Base-by-base conservation (phyloP, 805 yeast genomes). In the Alloascoidea africana region DNA sequence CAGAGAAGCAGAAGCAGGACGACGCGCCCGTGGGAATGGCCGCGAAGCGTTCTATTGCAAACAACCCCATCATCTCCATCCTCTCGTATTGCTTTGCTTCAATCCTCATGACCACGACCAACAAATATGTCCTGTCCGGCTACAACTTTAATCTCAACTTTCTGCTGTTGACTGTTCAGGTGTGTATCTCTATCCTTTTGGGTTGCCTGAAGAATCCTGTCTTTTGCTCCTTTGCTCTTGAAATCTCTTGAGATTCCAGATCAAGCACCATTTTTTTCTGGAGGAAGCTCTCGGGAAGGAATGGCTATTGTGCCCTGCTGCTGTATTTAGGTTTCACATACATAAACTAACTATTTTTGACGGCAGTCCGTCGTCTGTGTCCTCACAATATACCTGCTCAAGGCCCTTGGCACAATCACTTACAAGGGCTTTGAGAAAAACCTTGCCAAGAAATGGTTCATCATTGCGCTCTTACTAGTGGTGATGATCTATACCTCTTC, bases 401-500 rank as follows among this genome's bases (percentile, higher is more conserved):
- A 85, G 60, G 50, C 70, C 6, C 57, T 79, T 38, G 84, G 84
- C 34, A 63, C 83, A 45, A 85, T 89, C 59, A 82, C 79, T 42
- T 89, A 80, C 67, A 79, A 98, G 59, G 78, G 78, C 46, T 73
- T 82, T 60, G 84, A 84, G 68, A 63, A 66, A 46, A 78, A 73
- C 39, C 98, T 91, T 63, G 94, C 95, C 40, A 82, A 78, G 61
- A 85, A 84, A 63, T 91, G 98, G 68, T 74, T 84, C 47, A 97
- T 97, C 39, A 86, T 91, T 51, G 87, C 96, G 2, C 61, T 86
- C 46, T 62, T 87, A 50, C 73, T 91, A 52, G 97, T 87, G 34
- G 64, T 75, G 35, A 91, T 89, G 97, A 87, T 87, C 56, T 91
- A 87, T 68, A 91, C 98, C 40, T 80, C 91, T 35, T 83, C 96